Evolutionary conservation across 2,329 filamentous ascomycete genomes (phyloP), one percentile per base, ranked within the genome.

Genomic region (Penicillium sp.): DNA sequence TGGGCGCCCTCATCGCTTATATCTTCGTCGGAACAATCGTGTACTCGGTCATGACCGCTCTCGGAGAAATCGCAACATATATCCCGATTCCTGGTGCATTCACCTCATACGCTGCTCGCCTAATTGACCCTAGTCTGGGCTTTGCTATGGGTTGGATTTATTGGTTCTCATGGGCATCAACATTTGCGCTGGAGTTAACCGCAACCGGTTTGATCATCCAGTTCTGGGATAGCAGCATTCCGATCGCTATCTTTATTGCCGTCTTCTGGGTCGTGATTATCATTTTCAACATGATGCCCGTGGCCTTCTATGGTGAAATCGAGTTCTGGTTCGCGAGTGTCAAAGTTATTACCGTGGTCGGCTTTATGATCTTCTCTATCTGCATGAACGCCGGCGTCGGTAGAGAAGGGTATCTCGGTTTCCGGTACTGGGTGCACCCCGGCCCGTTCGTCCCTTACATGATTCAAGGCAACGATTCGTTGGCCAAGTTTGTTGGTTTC

Each of bases 61-160:
- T 83, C 38, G 79, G 79, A 54, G 81, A 94, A 75, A 89, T 93
- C 82, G 87, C 89, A 13, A 87, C 89, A 8, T 90, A 86, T 67
- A 86, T 92, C 27, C 91, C 90, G 11, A 85, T 92, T 36, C 80
- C 87, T 21, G 90, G 88, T 56, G 86, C 88, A 33, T 92, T 92
- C 70, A 89, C 88, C 45, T 82, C 86, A 36, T 92, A 92, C 66
- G 88, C 89, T 23, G 82, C 85, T 44, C 87, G 90, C 16, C 91
- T 92, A 67, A 81, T 91, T 60, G 86, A 89, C 65, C 86, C 84
- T 15, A 86, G 85, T 48, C 76, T 91, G 52, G 88, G 87, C 9
- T 92, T 91, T 67, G 81, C 88, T 27, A 88, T 91, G 81, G 89
- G 89, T 27, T 92, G 89, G 89, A 86, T 90, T 58, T 92, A 92